A percentile compares a stretch with the other conserved stretches of the same genome.
Conservation (phyloP, 345 rosid species). For the Pistacia atlantica region DNA sequence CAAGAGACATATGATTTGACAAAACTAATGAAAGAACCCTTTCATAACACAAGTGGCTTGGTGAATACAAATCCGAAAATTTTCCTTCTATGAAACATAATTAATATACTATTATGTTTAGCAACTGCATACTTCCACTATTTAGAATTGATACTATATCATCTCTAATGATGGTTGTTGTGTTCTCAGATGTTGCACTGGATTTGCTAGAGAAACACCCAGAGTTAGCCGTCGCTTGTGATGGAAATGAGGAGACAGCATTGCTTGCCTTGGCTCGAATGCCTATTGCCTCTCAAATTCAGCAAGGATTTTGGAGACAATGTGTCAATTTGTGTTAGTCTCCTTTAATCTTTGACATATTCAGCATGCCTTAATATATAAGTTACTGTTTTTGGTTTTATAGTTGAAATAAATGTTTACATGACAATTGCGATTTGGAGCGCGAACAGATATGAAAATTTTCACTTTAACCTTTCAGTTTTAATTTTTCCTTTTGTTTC, state of each 20-base stretch:
- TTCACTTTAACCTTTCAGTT: background rate
- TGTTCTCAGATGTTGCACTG: constrained; percentile 16
- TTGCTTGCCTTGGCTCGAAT: constrained; percentile 25
- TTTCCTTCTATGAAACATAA: background rate
- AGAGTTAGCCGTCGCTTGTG: background rate
- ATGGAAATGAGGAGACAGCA: constrained; percentile 12
- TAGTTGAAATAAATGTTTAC: too few species aligned
- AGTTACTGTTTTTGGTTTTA: background rate
- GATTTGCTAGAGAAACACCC: background rate
- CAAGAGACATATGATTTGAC: background rate
- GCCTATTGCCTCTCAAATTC: background rate
- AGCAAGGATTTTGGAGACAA: background rate
- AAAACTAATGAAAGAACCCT: background rate
- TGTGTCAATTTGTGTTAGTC: background rate
- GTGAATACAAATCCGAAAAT: background rate
- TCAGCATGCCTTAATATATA: too few species aligned
- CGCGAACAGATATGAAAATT: background rate
- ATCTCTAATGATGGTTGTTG: background rate
- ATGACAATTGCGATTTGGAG: background rate
- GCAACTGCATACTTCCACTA: background rate
- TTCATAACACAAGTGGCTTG: background rate
- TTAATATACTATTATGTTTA: background rate
- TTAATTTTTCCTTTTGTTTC: background rate
- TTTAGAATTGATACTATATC: background rate
- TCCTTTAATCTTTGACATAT: background rate